Base-by-base conservation (phyloP, 768 basidiomycete species). In the Boletus reticulatus region DNA sequence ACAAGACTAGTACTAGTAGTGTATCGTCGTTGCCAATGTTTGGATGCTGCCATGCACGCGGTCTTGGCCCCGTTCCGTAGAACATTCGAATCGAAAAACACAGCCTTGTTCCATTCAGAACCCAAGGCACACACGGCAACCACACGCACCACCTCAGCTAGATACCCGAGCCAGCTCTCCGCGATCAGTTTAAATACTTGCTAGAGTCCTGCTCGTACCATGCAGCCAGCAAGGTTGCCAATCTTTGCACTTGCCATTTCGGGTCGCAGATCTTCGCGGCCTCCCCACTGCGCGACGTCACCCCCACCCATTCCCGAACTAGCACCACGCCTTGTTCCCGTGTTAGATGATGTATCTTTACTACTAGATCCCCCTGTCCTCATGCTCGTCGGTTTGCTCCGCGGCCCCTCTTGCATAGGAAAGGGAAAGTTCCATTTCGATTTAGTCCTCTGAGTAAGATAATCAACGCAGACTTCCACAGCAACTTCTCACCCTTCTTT, bases 71-170 rank as follows among this genome's bases (percentile, higher is more conserved):
- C 13, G 22, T 22, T 13, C 11, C 6, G 37, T 27, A 9, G 68
- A 69, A 69, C 58, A 39, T 69, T 69, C 68, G 36, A 61, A 38
- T 62, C 12, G 70, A 72, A 69, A 14, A 14, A 65, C 67, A 68
- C 67, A 68, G 67, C 67, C 67, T 48, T 48, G 39, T 67, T 60
- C 65, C 38, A 64, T 49, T 32, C 41, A 36, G 55, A 59, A 66
- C 44, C 55, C 53, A 47, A 45, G 48, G 38, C 38, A 39, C 14
- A 14, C 45, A 61, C 58, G 29, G 37, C 50, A 10, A 48, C 48
- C 36, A 22, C 48, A 49, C 60, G 57, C 44, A 48, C 57, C 52
- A 27, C 41, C 38, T 22, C 38, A 10, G 24, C 55, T 24, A 39
- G 24, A 22, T 9, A 32, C 31, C 2, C n/a, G 53, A 48, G 36